phyloP scores from a whole-genome alignment of 2,329 filamentous ascomycete genomes.

The Neonectria hederae region DNA sequence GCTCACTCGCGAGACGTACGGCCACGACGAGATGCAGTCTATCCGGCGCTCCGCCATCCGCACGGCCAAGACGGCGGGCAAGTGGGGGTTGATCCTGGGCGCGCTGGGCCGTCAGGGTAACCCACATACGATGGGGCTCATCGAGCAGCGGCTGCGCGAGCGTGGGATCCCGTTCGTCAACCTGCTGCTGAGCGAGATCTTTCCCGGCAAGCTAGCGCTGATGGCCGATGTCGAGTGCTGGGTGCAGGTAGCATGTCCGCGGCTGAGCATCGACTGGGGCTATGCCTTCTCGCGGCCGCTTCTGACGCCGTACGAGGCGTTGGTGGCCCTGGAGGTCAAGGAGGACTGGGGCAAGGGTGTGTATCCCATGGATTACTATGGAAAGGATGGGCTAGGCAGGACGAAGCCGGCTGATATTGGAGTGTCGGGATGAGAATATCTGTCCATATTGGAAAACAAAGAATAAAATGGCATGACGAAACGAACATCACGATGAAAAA shows the following conservation, averaged over 20 bases:
- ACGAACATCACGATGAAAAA: conserved; percentile 9
- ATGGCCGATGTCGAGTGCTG: conserved; percentile 96
- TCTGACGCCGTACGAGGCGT: conserved; percentile 92
- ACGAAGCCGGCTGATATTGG: conserved; percentile 63
- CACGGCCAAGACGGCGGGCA: conserved; percentile 78
- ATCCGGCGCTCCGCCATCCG: conserved; percentile 81
- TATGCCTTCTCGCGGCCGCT: conserved; percentile 92
- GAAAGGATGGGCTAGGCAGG: conserved; percentile 86
- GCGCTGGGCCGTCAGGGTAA: conserved; percentile 95
- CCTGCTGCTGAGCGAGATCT: conserved; percentile 91
- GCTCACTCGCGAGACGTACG: conserved; percentile 90
- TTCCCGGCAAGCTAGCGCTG: conserved; percentile 91
- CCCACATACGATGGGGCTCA: conserved; percentile 87
- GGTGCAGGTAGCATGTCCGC: conserved; percentile 98
- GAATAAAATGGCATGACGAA: not conserved
- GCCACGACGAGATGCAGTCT: conserved; percentile 88
- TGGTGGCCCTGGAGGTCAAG: conserved; percentile 84
- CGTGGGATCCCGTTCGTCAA: conserved; percentile 84
- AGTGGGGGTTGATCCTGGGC: conserved; percentile 95
- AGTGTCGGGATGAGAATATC: conserved; percentile 27
- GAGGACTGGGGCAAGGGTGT: conserved; percentile 79
- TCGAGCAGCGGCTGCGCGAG: conserved; percentile 78
- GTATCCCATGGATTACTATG: conserved; percentile 99
- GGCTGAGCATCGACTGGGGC: conserved; percentile 97
- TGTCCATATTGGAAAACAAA: not conserved